Conservation (phyloP, 1,284 basidiomycete species). For the Ceratobasidium sp. region DNA sequence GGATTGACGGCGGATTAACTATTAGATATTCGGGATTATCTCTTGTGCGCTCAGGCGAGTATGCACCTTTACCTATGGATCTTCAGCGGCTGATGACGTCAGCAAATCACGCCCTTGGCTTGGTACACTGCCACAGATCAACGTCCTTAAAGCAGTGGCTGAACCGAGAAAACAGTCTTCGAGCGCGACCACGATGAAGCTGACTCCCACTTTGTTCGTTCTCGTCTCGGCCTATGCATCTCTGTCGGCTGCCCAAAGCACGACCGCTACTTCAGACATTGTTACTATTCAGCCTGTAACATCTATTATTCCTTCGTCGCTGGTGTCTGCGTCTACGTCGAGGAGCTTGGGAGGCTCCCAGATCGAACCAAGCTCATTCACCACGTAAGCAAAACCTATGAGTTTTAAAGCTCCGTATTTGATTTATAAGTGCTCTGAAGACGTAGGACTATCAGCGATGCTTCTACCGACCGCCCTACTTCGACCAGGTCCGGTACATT, state of each 20-base stretch:
- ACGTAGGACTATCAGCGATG: constrained; percentile 32
- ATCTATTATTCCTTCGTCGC: constrained; percentile 38
- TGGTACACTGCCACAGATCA: constrained; percentile 1
- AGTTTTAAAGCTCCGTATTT: background rate
- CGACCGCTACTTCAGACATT: constrained; percentile 10
- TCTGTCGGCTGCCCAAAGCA: background rate
- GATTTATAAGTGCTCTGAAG: background rate
- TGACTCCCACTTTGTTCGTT: background rate
- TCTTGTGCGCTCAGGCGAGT: no score
- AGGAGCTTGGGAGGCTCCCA: constrained; percentile 34
- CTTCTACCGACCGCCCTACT: constrained; percentile 35
- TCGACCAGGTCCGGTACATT: background rate
- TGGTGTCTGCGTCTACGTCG: constrained; percentile 25
- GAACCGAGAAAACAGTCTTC: background rate
- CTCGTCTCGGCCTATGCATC: background rate
- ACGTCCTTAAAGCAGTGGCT: background rate
- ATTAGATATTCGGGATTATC: no score
- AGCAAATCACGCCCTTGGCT: no score
- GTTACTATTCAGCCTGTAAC: constrained; percentile 38
- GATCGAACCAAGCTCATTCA: constrained; percentile 20
- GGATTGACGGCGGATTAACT: no score
- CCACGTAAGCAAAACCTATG: background rate
- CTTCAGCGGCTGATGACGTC: no score
- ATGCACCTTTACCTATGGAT: no score
- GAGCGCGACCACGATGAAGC: constrained; percentile 11